These are phyloP conservation scores for Aspergillus quadricinctus DNA, from an alignment of 2,329 filamentous ascomycete genomes.

Conservation along the genomic window DNA sequence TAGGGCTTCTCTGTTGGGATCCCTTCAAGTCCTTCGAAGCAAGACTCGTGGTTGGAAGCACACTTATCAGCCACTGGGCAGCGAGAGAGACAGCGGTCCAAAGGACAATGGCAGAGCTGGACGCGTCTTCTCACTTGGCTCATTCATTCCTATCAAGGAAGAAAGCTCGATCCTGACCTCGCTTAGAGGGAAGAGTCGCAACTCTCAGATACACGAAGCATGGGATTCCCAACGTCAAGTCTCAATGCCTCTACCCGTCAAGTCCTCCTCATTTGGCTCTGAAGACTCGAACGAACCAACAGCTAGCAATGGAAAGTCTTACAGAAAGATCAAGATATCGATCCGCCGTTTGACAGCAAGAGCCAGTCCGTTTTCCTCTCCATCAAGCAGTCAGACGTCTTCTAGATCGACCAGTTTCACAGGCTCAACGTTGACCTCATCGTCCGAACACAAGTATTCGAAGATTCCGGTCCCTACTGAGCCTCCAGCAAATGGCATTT, in stretches of 20 bases:
- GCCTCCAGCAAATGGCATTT: slow-evolving; percentile 2
- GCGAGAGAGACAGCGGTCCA: background rate
- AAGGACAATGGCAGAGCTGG: background rate
- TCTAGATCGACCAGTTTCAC: background rate
- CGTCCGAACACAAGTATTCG: slow-evolving; percentile 1
- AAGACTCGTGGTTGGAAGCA: slow-evolving; percentile 10
- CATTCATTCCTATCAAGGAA: background rate
- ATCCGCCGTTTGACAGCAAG: background rate
- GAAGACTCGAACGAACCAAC: background rate
- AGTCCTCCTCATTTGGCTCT: background rate
- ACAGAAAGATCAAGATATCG: background rate
- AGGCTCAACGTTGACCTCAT: background rate
- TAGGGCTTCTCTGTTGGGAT: slow-evolving; percentile 12
- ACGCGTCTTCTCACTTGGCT: background rate
- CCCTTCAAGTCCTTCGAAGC: slow-evolving; percentile 17
- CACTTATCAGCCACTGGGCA: background rate
- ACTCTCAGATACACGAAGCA: background rate
- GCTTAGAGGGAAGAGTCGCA: background rate
- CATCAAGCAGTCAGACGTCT: slow-evolving; percentile 4
- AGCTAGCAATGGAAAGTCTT: background rate
- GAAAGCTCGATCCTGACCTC: background rate
- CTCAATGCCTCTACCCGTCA: background rate
- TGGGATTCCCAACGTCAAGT: background rate
- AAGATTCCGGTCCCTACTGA: slow-evolving; percentile 13
- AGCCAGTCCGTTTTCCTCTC: background rate